Base-by-base conservation (phyloP, 352 stramenopile species). In the Phytophthora cajani region DNA sequence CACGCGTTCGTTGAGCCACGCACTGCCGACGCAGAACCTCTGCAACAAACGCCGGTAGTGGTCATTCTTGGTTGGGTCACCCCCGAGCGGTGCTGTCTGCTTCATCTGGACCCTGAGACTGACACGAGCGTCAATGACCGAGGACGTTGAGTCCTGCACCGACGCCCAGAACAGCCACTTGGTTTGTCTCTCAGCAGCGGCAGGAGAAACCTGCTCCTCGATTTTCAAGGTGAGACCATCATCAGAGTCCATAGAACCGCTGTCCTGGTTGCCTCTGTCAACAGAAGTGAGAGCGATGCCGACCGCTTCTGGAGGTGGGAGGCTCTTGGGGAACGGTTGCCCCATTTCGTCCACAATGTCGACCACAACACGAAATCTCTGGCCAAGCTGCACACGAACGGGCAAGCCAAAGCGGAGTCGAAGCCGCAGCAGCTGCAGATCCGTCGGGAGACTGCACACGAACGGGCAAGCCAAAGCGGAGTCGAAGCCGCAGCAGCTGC, bases 331-430 rank as follows among this genome's bases (percentile, higher is more conserved):
- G 14, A 67, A 54, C 0, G 72, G 51, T 58, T 86, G 77, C 11
- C 81, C 81, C 81, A 87, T 88, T 66, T 91, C 83, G 56, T 91
- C 72, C 14, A 89, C 80, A 1, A 89, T 27, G 23, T 89, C 83
- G 16, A 89, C 56, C 9, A 69, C 63, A 11, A 88, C 17, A 9
- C 69, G 69, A 58, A 91, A 82, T 21, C 42, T 53, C 38, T 78
- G 49, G 32, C 60, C 74, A 19, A 72, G 3, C 17, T n/a, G 5
- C 0, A 89, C 57, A 12, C 7, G 16, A n/a, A 27, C 52, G 2
- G 79, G 79, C 8, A 80, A 52, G 1, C 73, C 77, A 54, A 88
- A 87, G 36, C 83, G 83, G 17, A 89, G 62, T 3, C 83, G 77
- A 56, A 91, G 74, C 0, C 83, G 73, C 14, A 87, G 54, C 25